Evolutionary conservation across 1,284 basidiomycete species (phyloP).

Genomic region (Retiboletus fuscus): DNA sequence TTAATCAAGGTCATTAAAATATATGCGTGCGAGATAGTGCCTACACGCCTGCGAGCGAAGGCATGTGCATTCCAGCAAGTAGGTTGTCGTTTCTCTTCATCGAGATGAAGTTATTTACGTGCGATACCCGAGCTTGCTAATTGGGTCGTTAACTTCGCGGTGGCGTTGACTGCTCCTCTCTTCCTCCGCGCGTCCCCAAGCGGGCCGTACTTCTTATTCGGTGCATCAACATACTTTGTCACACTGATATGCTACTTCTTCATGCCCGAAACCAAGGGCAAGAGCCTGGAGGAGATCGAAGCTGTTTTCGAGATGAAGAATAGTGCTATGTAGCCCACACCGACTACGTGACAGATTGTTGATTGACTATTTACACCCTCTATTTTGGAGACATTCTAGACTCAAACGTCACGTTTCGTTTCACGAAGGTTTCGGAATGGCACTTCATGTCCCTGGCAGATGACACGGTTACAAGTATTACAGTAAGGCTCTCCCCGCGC

Average conservation of each 20-base stretch:
- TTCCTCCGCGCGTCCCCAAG: constrained; percentile 59
- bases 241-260: constrained; percentile 55
- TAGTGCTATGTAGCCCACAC: background rate
- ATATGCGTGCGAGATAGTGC: constrained; percentile 48
- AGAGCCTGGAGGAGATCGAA: constrained; percentile 58
- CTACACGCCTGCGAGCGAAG: constrained; percentile 48
- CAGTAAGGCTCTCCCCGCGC: background rate
- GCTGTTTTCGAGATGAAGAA: constrained; percentile 49
- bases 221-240: constrained; percentile 52
- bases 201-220: constrained; percentile 64
- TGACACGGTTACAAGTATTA: background rate
- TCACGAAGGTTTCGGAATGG: background rate
- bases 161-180: constrained; percentile 60
- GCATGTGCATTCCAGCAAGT: constrained; percentile 54
- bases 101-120: constrained; percentile 42
- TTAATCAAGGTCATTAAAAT: constrained; percentile 45
- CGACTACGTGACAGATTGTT: constrained; percentile 15
- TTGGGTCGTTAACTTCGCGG: constrained; percentile 56
- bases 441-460: constrained; percentile 11
- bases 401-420: background rate
- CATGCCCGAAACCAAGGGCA: constrained; percentile 61
- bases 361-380: background rate
- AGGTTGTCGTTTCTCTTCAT: constrained; percentile 51
- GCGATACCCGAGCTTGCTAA: constrained; percentile 36
- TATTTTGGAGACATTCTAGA: background rate